Base-by-base conservation (phyloP, 805 yeast species). In the Saccharomycodes ludwigii region DNA sequence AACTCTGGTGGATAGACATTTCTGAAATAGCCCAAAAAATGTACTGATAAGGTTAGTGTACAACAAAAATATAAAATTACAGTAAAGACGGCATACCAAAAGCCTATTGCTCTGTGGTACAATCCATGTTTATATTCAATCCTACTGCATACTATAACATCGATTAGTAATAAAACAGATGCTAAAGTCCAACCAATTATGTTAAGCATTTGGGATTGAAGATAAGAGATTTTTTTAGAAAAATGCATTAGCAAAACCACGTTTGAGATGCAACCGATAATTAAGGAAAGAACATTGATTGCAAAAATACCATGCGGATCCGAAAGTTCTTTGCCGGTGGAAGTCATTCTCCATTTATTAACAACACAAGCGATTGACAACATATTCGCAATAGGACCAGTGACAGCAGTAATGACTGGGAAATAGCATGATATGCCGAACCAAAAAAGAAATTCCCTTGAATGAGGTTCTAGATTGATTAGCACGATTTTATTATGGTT, bases 381-480 rank as follows among this genome's bases (percentile, higher is more conserved):
- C 64, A 80, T 67, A 42, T 81, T 81, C 5, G 88, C 75, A 18
- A 83, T 43, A 0, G 94, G 94, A 0, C 91, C 93, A 22, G 76
- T 44, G 41, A 88, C 79, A 4, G 88, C 84, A 1, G 86, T 74
- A 6, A 77, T 48, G 17, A 83, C 64, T 0, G 95, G 95, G 40
- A 82, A 66, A 41, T 75, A 74, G 3, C 78, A 66, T 3, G 86
- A 73, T 0, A 76, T 52, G 10, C 66, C 44, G 41, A 77, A 78
- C 91, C 93, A 82, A 21, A 53, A 36, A 2, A 49, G 34, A 31
- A 50, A 53, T 10, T 37, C 29, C 6, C 26, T 21, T 1, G 46
- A 40, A 6, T 42, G 31, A 2, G 56, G 53, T 12, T 52, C 50
- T 4, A 48, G 39, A 30, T 47, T 45, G 5, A 52, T 39, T 3